These are phyloP conservation scores for Haplosporangium sp. DNA, from an alignment of 371 early-diverging fungal species.

Conservation along the genomic window DNA sequence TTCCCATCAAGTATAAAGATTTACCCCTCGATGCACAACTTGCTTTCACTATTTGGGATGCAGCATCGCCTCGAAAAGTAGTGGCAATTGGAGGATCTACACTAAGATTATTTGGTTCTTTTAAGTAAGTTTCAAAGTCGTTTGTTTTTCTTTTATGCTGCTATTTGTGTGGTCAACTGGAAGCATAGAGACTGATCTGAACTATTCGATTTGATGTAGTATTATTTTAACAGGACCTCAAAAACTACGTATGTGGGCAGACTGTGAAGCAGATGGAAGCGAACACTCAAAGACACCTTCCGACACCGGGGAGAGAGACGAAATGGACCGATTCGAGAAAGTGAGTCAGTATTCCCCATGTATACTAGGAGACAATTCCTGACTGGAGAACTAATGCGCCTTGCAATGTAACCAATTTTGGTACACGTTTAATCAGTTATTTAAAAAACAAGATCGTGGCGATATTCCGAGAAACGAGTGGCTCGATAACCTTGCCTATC, in stretches of 20 bases:
- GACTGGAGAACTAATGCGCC: neutral
- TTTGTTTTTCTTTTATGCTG: neutral
- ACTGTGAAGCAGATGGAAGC: conserved; percentile 73
- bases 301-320: conserved; percentile 65
- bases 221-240: conserved; percentile 84
- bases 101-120: conserved; percentile 81
- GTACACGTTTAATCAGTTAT: conserved; percentile 61
- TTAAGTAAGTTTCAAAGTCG: conserved; percentile 63
- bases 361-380: neutral
- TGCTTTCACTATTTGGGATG: conserved; percentile 86
- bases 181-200: neutral
- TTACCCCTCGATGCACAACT: conserved; percentile 81
- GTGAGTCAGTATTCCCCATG: conserved; percentile 46
- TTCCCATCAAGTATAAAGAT: conserved; percentile 90
- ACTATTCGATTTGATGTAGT: conserved; percentile 54
- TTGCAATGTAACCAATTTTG: neutral
- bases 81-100: conserved; percentile 82
- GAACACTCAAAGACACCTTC: conserved; percentile 71
- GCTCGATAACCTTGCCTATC: conserved; percentile 90
- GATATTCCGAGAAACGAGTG: conserved; percentile 89
- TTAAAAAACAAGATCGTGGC: conserved; percentile 87
- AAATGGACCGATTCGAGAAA: conserved; percentile 91
- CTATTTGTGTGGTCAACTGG: neutral
- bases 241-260: conserved; percentile 79
- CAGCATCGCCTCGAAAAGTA: conserved; percentile 78